Evolutionary conservation across 331 rosid species (phyloP), one percentile per base, ranked within the genome.

Genomic region (Erythrophleum ivorense): DNA sequence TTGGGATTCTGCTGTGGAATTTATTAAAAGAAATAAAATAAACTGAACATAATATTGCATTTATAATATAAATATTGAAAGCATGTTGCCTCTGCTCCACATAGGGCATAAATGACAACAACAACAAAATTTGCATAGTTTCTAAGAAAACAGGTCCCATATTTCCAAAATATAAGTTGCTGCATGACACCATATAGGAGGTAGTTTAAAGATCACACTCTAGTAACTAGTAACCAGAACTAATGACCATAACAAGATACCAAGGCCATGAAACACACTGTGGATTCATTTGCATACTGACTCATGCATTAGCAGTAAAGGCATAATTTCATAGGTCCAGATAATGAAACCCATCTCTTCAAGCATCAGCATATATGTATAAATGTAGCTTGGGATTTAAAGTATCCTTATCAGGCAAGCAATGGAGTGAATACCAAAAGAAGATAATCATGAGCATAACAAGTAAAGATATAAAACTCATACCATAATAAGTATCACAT

Each of bases 361-460:
- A 41, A 43, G 52, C 18, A 69, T 43, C 9, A 21, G 55, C 55
- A 69, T 43, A 41, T 46, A 45, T n/a, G 9, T 13, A 34, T 64
- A 33, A 6, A 64, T 13, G 71, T 36, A 34, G 19, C 9, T 34
- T 13, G 70, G 14, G 5, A 71, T 58, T 71, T n/a, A 46, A 33
- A 80, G 41, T 24, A 62, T 48, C 34, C 63, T 13, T 64, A 29
- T 64, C 31, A 65, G 38, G 45, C 76, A 78, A 74, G 29, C 12
- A 64, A 49, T 41, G 0, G 13, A 38, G 33, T 54, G 24, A 68
- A 54, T 19, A 52, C 29, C 75, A 36, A 38, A 54, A 13, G 68
- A 53, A 36, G 66, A 78, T 67, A 40, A 66, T n/a, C 52, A 66
- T 34, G 29, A 77, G 3, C 41, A 76, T 45, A 33, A 75, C 41